Percentiles rank a stretch among this genome's conserved stretches.
These are phyloP conservation scores for Boechera retrofracta DNA, from an alignment of 345 rosid species.

Conservation along the genomic window DNA sequence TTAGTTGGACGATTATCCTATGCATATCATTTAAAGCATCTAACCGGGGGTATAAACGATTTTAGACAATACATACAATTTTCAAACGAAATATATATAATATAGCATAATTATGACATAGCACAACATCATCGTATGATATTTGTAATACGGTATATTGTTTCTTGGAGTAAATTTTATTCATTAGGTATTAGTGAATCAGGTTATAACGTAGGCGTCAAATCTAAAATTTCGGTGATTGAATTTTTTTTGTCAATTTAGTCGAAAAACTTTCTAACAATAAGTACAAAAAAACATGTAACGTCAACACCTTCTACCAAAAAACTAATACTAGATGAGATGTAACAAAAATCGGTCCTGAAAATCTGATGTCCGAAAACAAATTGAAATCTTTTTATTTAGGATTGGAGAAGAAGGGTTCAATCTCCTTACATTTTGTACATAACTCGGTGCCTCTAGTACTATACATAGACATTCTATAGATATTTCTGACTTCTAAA, in stretches of 20 bases:
- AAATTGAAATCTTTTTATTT: too few relatives aligned
- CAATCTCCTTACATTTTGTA: too few relatives aligned
- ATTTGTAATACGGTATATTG: neutral
- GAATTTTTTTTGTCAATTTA: neutral
- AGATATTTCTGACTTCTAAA: too few relatives aligned
- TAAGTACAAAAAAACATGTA: neutral
- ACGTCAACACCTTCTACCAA: neutral
- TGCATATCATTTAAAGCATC: neutral
- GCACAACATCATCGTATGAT: neutral
- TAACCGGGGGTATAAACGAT: neutral
- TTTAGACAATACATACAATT: neutral
- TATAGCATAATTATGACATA: neutral
- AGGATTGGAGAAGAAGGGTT: too few relatives aligned
- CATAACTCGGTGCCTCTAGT: too few relatives aligned
- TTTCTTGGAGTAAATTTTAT: neutral
- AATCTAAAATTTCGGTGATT: too few relatives aligned
- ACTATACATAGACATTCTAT: neutral
- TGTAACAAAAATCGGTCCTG: neutral
- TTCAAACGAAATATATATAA: neutral
- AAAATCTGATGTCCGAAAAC: neutral
- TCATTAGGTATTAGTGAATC: neutral
- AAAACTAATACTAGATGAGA: neutral
- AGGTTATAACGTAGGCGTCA: too few relatives aligned
- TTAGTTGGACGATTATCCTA: conserved; percentile 11
- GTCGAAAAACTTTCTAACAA: too few relatives aligned